These are phyloP conservation scores for Eimeria acervulina DNA, from an alignment of 169 alveolate species.

Conservation along the genomic window DNA sequence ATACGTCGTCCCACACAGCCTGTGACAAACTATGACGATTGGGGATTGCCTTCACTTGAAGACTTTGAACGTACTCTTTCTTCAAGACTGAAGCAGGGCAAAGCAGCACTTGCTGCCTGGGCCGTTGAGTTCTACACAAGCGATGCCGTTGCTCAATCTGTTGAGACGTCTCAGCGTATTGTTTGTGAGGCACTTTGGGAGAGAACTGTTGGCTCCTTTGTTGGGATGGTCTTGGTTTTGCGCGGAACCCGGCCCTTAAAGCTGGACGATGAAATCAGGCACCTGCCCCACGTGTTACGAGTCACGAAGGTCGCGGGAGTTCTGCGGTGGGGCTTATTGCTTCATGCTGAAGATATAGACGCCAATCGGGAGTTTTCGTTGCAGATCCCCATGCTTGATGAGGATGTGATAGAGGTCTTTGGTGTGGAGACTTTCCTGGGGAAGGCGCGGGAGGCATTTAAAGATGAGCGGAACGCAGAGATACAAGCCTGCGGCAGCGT, in stretches of 20 bases:
- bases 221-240: background rate
- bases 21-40: background rate
- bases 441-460: background rate
- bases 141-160: background rate
- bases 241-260: background rate
- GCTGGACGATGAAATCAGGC: background rate
- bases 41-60: constrained; percentile 18
- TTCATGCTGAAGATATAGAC: background rate
- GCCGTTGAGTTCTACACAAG: background rate
- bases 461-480: background rate
- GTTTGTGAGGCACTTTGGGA: background rate
- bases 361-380: background rate
- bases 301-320: constrained; percentile 10
- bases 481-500: constrained; percentile 21
- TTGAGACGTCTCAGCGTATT: background rate
- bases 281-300: background rate
- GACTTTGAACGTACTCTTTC: background rate
- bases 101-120: constrained; percentile 28
- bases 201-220: background rate
- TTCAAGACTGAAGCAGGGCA: background rate
- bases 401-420: background rate
- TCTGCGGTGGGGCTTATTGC: background rate
- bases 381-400: constrained; percentile 5
- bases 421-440: background rate
- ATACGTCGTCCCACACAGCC: background rate